These are phyloP conservation scores for Verticillium dahliae DNA, from an alignment of 2,329 filamentous ascomycete species.

Conservation along the genomic window DNA sequence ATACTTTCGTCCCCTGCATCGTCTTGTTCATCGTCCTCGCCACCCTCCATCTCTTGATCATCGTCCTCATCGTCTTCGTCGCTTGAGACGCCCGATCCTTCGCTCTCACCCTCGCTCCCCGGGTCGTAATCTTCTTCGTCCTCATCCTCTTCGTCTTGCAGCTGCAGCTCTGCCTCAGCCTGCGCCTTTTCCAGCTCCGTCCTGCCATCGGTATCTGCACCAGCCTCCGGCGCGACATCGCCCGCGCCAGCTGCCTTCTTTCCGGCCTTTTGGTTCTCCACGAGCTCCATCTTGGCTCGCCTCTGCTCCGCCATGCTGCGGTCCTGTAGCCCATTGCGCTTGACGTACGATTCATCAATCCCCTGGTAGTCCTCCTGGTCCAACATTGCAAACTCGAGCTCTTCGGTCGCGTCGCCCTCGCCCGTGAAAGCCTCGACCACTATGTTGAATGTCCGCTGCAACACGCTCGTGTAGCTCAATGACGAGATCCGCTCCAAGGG, in stretches of 20 bases:
- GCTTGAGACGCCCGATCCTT: conserved; percentile 43
- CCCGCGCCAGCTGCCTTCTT: conserved; percentile 37
- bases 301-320: conserved; percentile 63
- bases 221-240: conserved; percentile 23
- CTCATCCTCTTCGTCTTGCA: conserved; percentile 57
- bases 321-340: conserved; percentile 55
- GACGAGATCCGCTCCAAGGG: conserved; percentile 54
- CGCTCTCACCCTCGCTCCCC: conserved; percentile 52
- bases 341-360: conserved; percentile 58
- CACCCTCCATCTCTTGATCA: conserved; percentile 35
- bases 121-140: conserved; percentile 63
- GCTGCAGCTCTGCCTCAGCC: conserved; percentile 42
- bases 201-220: conserved; percentile 29
- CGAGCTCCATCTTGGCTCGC: conserved; percentile 56
- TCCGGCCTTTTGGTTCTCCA: conserved; percentile 46
- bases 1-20: conserved; percentile 23
- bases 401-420: conserved; percentile 44
- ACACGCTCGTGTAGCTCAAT: conserved; percentile 60
- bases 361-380: conserved; percentile 61
- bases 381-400: conserved; percentile 63
- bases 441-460: conserved; percentile 64
- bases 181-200: conserved; percentile 45
- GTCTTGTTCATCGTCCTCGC: conserved; percentile 30
- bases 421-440: conserved; percentile 52
- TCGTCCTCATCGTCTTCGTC: conserved; percentile 49